phyloP scores from a whole-genome alignment of 1,284 basidiomycete species.

The Puccinia hordei region DNA sequence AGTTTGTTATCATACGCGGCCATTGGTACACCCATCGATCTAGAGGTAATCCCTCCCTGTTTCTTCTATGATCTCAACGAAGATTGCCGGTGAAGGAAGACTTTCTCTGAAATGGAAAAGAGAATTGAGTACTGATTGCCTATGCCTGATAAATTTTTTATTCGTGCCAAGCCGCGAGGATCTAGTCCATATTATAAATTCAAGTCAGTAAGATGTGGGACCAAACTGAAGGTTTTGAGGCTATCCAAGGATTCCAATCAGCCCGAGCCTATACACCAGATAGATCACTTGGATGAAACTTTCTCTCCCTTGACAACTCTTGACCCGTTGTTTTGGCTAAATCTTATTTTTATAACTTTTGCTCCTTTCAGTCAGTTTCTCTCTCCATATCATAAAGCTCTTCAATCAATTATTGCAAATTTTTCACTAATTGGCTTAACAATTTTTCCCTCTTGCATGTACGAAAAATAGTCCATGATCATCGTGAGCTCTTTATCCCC shows the following conservation, averaged over 20 bases:
- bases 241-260: neutral
- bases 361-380: neutral
- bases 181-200: neutral
- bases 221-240: neutral
- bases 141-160: neutral
- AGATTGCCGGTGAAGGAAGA: neutral
- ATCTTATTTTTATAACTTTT: neutral
- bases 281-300: too few species aligned
- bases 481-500: conserved; percentile 21
- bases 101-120: too few species aligned
- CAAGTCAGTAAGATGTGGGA: neutral
- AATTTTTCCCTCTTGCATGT: neutral
- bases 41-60: conserved; percentile 3
- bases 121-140: neutral
- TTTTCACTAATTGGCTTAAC: conserved; percentile 1
- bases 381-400: too few species aligned
- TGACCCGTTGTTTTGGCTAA: neutral
- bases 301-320: neutral
- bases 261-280: neutral
- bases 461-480: conserved; percentile 28
- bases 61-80: too few species aligned
- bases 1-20: conserved; percentile 28
- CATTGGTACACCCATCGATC: conserved; percentile 24
- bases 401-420: neutral
- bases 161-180: neutral